A percentile compares a stretch with the other conserved stretches of the same genome.
These are phyloP conservation scores for Candida pseudofarinosa DNA, from an alignment of 805 yeast genomes.

Conservation along the genomic window DNA sequence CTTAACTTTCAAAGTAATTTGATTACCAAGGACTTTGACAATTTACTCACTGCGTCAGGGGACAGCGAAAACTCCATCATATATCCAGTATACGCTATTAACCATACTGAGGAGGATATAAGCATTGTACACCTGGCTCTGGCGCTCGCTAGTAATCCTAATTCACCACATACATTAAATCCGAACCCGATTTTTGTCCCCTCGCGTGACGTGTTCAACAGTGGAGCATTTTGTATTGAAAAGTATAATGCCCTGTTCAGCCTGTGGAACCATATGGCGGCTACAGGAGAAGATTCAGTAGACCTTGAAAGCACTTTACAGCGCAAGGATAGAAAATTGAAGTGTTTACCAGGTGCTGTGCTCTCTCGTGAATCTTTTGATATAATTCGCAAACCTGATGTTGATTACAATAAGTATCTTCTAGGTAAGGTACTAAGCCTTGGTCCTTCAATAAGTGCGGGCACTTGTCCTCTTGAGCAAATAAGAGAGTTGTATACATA, in stretches of 20 bases:
- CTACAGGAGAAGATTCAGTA: neutral
- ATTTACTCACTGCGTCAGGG: slow-evolving; percentile 20
- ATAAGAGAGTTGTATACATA: slow-evolving; percentile 26
- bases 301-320: neutral
- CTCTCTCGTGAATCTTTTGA: slow-evolving; percentile 1
- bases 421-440: slow-evolving; percentile 4
- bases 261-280: neutral
- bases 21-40: slow-evolving; percentile 29
- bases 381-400: neutral
- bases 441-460: slow-evolving; percentile 17
- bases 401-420: slow-evolving; percentile 6
- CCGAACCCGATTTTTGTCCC: neutral
- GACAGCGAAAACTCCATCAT: slow-evolving; percentile 27
- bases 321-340: neutral
- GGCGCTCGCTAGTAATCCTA: neutral
- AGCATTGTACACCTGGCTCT: neutral
- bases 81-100: slow-evolving; percentile 33
- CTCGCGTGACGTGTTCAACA: neutral
- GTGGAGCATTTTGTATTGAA: slow-evolving; percentile 1
- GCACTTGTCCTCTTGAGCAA: slow-evolving; percentile 23
- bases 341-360: slow-evolving; percentile 8
- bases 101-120: neutral
- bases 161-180: neutral
- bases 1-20: slow-evolving; percentile 10
- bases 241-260: neutral